phyloP scores from a whole-genome alignment of 2,329 filamentous ascomycete species.

The Fusarium goolgardi region DNA sequence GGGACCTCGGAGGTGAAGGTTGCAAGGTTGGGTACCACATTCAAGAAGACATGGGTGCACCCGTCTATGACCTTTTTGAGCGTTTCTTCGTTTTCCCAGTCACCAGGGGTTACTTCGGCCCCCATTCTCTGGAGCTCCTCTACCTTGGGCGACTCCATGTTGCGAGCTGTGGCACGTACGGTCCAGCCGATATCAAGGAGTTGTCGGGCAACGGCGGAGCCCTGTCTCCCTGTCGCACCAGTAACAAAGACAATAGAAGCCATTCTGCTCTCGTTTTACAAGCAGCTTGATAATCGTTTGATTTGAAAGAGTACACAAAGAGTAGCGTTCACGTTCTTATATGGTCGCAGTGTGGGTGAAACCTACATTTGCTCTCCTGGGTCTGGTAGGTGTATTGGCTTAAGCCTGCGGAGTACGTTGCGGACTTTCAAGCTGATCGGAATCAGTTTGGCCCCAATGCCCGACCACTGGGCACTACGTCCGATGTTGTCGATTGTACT shows the following conservation, averaged over 20 bases:
- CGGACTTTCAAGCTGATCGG: not conserved
- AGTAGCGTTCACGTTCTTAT: not conserved
- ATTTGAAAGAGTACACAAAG: not conserved
- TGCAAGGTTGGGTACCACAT: conserved; percentile 5
- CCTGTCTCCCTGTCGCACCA: conserved; percentile 14
- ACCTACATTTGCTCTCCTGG: not conserved
- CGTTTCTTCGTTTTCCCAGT: conserved; percentile 1
- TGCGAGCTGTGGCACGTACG: conserved; percentile 1
- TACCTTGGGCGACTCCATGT: not conserved
- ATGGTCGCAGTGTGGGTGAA: not conserved
- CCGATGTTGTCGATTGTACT: not conserved
- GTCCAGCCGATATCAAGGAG: conserved; percentile 3
- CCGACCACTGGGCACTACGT: not conserved
- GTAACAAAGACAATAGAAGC: conserved; percentile 1
- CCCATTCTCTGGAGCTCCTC: not conserved
- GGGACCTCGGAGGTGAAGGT: conserved; percentile 1
- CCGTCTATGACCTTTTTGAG: not conserved
- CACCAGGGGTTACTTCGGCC: not conserved
- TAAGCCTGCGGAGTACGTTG: not conserved
- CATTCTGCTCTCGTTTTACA: not conserved
- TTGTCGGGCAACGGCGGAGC: conserved; percentile 1
- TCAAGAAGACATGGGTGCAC: conserved; percentile 8
- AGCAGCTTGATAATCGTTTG: too few species aligned
- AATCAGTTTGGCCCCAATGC: not conserved
- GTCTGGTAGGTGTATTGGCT: not conserved